Evolutionary conservation across 1,284 basidiomycete species (phyloP).

Genomic region (Cutaneotrichosporon dermatis): DNA sequence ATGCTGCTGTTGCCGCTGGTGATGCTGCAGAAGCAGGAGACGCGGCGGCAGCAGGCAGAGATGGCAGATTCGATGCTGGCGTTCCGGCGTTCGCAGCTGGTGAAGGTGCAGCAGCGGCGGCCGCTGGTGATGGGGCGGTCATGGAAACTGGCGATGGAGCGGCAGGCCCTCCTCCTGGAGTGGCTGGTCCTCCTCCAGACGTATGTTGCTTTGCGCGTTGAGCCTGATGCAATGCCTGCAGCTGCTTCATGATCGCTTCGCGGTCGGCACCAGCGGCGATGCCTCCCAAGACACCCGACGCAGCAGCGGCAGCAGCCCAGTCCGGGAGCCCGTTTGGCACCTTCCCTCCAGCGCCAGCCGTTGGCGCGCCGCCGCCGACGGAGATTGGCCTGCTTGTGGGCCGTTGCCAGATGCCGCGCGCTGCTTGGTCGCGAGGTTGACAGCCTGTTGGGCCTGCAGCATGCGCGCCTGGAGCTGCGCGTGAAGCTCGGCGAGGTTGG

Average conservation of each 20-base stretch:
- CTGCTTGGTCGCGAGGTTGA: slow-evolving; percentile 16
- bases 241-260: slow-evolving; percentile 44
- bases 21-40: not conserved
- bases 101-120: slow-evolving; percentile 2
- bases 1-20: not conserved
- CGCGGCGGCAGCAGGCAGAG: slow-evolving; percentile 6
- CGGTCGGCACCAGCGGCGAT: slow-evolving; percentile 25
- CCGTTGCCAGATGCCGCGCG: not conserved
- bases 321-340: slow-evolving; percentile 12
- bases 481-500: slow-evolving; percentile 16
- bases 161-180: slow-evolving; percentile 5
- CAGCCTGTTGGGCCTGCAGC: slow-evolving; percentile 22
- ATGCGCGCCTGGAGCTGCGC: slow-evolving; percentile 21
- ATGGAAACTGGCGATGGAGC: slow-evolving; percentile 12
- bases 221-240: slow-evolving; percentile 33
- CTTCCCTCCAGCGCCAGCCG: not conserved
- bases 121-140: slow-evolving; percentile 10
- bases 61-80: slow-evolving; percentile 7
- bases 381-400: not conserved
- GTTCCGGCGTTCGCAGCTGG: slow-evolving; percentile 8
- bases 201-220: slow-evolving; percentile 19
- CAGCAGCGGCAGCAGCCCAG: slow-evolving; percentile 14
- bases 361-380: not conserved
- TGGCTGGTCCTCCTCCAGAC: not conserved
- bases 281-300: slow-evolving; percentile 18